Conservation (phyloP, 2,329 filamentous ascomycete species). For the Ilyonectria destructans region DNA sequence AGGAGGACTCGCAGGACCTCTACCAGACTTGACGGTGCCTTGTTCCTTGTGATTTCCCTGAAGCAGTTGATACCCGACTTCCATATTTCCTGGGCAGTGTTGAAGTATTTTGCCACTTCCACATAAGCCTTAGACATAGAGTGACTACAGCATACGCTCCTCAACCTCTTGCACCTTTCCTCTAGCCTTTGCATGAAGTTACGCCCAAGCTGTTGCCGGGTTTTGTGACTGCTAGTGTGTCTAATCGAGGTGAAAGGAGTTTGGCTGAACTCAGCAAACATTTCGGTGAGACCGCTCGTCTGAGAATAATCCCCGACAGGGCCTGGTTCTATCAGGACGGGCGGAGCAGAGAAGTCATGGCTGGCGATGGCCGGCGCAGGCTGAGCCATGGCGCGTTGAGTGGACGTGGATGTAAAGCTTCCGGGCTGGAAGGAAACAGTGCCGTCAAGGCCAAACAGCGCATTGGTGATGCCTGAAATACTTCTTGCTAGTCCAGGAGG, state of each 20-base stretch:
- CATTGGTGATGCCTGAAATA: conserved; percentile 40
- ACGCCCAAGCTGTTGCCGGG: conserved; percentile 29
- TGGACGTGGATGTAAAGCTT: conserved; percentile 12
- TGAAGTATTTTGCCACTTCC: conserved; percentile 28
- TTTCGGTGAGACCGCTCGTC: background rate
- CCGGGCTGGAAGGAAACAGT: background rate
- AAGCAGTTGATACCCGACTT: conserved; percentile 36
- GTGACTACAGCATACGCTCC: conserved; percentile 17
- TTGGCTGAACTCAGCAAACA: conserved; percentile 1
- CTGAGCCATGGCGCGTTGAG: background rate
- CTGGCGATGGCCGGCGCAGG: background rate
- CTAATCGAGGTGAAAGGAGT: conserved; percentile 16
- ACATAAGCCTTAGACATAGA: conserved; percentile 3
- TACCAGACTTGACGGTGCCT: conserved; percentile 26
- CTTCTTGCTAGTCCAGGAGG: conserved; percentile 17
- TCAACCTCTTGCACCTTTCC: conserved; percentile 28
- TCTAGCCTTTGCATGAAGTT: conserved; percentile 33
- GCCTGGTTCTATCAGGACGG: background rate
- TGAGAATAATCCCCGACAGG: background rate
- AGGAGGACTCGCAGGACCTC: conserved; percentile 38
- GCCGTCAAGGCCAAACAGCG: conserved; percentile 13
- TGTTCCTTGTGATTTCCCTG: conserved; percentile 37
- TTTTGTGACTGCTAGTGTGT: conserved; percentile 30
- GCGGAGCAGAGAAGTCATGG: background rate
- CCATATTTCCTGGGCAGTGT: conserved; percentile 21